phyloP scores from a whole-genome alignment of 805 yeast species.

The Maudiozyma bulderi region DNA sequence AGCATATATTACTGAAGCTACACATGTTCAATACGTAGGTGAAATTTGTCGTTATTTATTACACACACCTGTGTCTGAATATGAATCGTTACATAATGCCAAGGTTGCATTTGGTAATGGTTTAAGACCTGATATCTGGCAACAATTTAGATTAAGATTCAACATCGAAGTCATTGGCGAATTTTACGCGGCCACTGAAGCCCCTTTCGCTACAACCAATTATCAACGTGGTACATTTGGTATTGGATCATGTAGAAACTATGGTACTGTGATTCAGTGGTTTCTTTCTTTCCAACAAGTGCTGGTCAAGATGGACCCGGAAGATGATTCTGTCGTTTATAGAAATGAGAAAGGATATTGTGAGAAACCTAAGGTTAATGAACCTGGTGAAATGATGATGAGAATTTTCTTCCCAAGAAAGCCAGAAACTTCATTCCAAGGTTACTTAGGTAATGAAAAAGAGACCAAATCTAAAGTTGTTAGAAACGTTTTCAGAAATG shows the following conservation, averaged over 20 bases:
- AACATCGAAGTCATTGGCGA: constrained; percentile 71
- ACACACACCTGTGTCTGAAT: constrained; percentile 55
- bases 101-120: constrained; percentile 85
- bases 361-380: constrained; percentile 41
- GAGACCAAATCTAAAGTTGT: constrained; percentile 74
- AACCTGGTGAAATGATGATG: constrained; percentile 86
- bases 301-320: constrained; percentile 68
- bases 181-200: constrained; percentile 88
- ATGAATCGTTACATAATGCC: constrained; percentile 52
- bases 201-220: constrained; percentile 80
- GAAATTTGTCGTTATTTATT: constrained; percentile 84
- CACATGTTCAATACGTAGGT: constrained; percentile 88
- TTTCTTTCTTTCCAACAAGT: constrained; percentile 46
- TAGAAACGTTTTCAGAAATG: constrained; percentile 64
- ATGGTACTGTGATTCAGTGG: constrained; percentile 50
- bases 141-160: constrained; percentile 65
- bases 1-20: constrained; percentile 57
- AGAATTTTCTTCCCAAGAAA: constrained; percentile 53
- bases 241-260: constrained; percentile 79
- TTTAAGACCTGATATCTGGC: constrained; percentile 81
- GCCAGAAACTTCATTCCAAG: constrained; percentile 75
- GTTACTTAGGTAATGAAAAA: constrained; percentile 69
- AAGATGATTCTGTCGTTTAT: constrained; percentile 61
- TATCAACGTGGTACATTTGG: constrained; percentile 72
- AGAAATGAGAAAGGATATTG: constrained; percentile 65